A percentile compares a stretch with the other conserved stretches of the same genome.
Conservation (phyloP, 176 grass and related monocot genomes). For the Saccharum spontaneum region DNA sequence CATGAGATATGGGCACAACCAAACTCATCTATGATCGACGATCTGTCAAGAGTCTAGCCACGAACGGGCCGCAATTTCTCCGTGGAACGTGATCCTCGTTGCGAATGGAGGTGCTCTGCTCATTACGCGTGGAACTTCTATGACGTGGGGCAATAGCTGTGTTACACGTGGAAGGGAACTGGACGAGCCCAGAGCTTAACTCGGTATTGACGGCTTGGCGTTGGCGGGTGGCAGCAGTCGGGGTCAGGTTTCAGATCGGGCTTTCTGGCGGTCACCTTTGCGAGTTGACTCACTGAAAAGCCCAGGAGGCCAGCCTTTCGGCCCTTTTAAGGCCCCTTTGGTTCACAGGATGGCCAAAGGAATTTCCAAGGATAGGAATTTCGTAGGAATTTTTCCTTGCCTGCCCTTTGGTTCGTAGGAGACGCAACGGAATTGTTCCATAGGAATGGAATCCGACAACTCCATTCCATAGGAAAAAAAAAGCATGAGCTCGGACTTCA, state of each 20-base stretch:
- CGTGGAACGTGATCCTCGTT: neutral
- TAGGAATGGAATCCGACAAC: no score
- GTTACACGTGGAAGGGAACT: neutral
- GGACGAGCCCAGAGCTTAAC: neutral
- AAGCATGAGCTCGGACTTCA: no score
- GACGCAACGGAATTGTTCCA: no score
- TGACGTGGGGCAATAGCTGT: neutral
- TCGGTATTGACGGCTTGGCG: neutral
- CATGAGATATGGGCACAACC: neutral
- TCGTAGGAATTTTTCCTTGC: no score
- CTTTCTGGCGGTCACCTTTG: neutral
- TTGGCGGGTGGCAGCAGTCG: slow-evolving; percentile 1
- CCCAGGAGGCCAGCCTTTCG: neutral
- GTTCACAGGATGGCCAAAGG: no score
- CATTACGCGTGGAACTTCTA: neutral
- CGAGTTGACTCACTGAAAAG: neutral
- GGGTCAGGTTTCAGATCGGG: neutral
- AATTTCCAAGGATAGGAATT: no score
- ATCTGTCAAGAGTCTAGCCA: neutral
- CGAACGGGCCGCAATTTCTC: neutral
- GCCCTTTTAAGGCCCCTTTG: neutral
- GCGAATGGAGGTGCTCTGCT: neutral
- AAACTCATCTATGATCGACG: neutral
- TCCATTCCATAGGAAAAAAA: no score
- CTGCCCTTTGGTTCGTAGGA: no score